phyloP scores from a whole-genome alignment of 2,329 filamentous ascomycete genomes.

The Cadophora gregata region DNA sequence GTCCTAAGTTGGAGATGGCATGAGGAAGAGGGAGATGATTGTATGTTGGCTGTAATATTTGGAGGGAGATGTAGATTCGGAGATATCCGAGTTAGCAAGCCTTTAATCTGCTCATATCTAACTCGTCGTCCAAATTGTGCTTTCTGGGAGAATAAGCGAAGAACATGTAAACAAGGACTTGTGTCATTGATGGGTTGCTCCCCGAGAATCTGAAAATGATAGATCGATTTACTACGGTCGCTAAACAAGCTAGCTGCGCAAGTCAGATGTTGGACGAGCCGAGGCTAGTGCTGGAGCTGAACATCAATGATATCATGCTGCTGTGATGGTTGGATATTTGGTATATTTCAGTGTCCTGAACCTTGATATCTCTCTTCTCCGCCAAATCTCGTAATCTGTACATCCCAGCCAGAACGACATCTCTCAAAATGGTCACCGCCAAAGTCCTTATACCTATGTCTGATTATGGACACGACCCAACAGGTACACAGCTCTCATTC shows the following conservation, averaged over 20 bases:
- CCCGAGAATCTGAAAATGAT: not conserved
- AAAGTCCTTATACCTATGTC: slow-evolving; percentile 58
- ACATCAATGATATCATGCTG: not conserved
- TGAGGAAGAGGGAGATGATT: not conserved
- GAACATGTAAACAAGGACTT: not conserved
- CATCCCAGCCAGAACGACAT: not conserved
- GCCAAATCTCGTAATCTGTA: not conserved
- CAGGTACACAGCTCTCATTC: slow-evolving; percentile 46
- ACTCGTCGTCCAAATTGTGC: not conserved
- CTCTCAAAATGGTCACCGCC: slow-evolving; percentile 30
- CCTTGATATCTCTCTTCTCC: not conserved
- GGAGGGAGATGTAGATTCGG: not conserved
- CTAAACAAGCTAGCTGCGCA: not conserved
- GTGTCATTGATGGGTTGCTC: not conserved
- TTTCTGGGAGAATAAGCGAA: not conserved
- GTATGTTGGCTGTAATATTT: not conserved
- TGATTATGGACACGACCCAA: slow-evolving; percentile 62
- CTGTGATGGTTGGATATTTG: not conserved
- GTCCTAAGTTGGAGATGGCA: slow-evolving; percentile 20
- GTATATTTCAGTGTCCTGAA: not conserved
- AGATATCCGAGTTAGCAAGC: not conserved
- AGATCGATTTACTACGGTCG: not conserved
- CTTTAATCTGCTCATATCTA: not conserved
- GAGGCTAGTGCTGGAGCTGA: not conserved
- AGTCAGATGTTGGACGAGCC: not conserved